Evolutionary conservation across 1,284 basidiomycete genomes (phyloP), one percentile per base, ranked within the genome.

Genomic region (Inonotus hispidus): DNA sequence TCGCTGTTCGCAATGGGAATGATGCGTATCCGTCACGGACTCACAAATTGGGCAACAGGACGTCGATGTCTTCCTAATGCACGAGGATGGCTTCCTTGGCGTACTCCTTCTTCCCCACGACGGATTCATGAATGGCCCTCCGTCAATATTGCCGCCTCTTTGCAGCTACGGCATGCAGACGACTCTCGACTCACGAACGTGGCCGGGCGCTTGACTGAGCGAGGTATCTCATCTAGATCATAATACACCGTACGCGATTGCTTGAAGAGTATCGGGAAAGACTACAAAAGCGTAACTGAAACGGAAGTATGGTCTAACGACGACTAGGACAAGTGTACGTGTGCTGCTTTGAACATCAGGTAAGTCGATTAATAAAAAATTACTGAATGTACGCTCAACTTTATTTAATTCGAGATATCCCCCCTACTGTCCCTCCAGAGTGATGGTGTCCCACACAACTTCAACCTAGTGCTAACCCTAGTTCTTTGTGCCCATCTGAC

Each of bases 1-100:
- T 61, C 37, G 53, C 59, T n/a, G 53, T 56, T 23, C n/a, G 38
- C 10, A 47, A 47, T 13, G 59, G 59, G 21, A 43, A 56, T 23
- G 59, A 61, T 35, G 49, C 53, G 25, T 61, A 49, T 37, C 59
- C 59, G 8, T 27, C n/a, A 32, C 19, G 19, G 55, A 55, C 32
- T 61, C 53, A 53, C 41, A 43, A 43, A 43, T 16, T 19, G n/a
- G 41, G 19, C 16, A 6, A 43, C 19, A 32, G 32, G 32, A 58
- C 16, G 8, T 19, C 39, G 41, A 55, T 23, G 16, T 16, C 11
- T 27, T 19, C n/a, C 23, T 19, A 14, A 13, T 2, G 10, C 16
- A 57, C n/a, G 19, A 16, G 43, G 41, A 46, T 10, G 45, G 27
- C 11, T 23, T 46, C 16, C 56, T 57, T 16, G 56, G 41, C 7